Conservation (phyloP, 805 yeast species). For the Saturnispora saitoi region DNA sequence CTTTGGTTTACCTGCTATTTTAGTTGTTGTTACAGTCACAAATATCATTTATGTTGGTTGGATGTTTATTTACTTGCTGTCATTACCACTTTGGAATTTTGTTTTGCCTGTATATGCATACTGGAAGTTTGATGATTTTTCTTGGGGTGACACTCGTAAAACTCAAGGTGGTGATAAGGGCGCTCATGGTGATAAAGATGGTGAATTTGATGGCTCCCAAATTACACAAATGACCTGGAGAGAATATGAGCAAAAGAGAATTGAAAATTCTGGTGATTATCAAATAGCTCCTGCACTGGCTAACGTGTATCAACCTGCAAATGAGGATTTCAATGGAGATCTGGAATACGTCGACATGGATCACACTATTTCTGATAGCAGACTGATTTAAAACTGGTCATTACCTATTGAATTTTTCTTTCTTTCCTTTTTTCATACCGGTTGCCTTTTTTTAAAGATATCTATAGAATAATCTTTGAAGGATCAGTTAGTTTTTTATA, state of each 20-base stretch:
- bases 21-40: conserved; percentile 75
- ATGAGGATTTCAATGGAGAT: conserved; percentile 9
- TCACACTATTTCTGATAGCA: not conserved
- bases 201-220: conserved; percentile 84
- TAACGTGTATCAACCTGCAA: conserved; percentile 22
- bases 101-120: conserved; percentile 77
- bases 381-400: not conserved
- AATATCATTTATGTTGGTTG: conserved; percentile 64
- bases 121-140: conserved; percentile 94
- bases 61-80: conserved; percentile 68
- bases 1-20: conserved; percentile 76
- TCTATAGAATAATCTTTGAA: not conserved
- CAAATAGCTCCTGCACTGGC: conserved; percentile 17
- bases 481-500: too few species aligned
- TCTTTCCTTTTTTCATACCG: not conserved
- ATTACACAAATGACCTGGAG: conserved; percentile 92
- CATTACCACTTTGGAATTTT: conserved; percentile 92
- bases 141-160: conserved; percentile 94
- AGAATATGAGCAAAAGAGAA: conserved; percentile 72
- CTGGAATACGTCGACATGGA: conserved; percentile 14
- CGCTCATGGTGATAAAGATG: conserved; percentile 61
- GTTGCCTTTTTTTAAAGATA: not conserved
- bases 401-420: not conserved
- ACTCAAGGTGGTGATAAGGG: conserved; percentile 62
- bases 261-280: conserved; percentile 13